These are phyloP conservation scores for Mortierella hygrophila DNA, from an alignment of 192 early-diverging fungal genomes.

Conservation along the genomic window DNA sequence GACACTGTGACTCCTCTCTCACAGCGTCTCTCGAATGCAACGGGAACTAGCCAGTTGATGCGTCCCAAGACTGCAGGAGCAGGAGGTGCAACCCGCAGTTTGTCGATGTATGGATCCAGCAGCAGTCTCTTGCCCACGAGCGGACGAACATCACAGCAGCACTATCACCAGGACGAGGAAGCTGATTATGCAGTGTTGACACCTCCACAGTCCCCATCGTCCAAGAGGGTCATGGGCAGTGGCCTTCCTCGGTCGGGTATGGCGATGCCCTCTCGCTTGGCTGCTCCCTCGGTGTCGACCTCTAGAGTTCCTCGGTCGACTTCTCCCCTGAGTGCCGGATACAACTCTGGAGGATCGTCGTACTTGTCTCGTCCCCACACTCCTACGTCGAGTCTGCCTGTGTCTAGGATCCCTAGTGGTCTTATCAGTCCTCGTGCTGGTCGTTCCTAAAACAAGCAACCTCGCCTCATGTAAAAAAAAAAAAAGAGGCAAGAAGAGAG, in stretches of 20 bases:
- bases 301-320: conserved; percentile 1
- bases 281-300: conserved; percentile 22
- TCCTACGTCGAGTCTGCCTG: conserved; percentile 17
- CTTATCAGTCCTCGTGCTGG: conserved; percentile 42
- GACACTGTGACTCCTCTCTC: conserved; percentile 22
- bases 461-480: not conserved
- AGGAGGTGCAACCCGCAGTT: not conserved
- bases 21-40: conserved; percentile 25
- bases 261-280: conserved; percentile 21
- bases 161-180: not conserved
- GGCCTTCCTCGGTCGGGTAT: conserved; percentile 24
- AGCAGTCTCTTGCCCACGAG: not conserved
- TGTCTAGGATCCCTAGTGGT: conserved; percentile 22
- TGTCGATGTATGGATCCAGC: conserved; percentile 45
- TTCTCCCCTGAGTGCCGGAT: conserved; percentile 21
- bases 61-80: not conserved
- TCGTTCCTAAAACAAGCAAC: conserved; percentile 22
- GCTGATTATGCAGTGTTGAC: conserved; percentile 37
- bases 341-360: conserved; percentile 2
- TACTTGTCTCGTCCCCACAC: conserved; percentile 25
- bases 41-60: conserved; percentile 15
- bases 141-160: not conserved
- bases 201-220: conserved; percentile 41
- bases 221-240: conserved; percentile 8
- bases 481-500: not conserved